Evolutionary conservation across 768 basidiomycete species (phyloP), one percentile per base, ranked within the genome.

Genomic region (Hericium coralloides): DNA sequence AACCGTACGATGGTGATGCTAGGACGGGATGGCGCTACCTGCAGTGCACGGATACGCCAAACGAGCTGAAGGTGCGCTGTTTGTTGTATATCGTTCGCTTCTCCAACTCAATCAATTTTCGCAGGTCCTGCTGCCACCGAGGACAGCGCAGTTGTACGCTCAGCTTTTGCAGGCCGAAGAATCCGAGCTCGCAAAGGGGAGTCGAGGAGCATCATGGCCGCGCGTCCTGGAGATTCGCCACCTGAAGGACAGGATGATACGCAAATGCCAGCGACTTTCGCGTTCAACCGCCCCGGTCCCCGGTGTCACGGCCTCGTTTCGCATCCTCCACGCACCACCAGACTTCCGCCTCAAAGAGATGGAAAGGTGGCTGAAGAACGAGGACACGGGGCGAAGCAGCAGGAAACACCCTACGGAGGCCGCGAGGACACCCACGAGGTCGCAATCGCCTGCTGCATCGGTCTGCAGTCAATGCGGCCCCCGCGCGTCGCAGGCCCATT

Each of bases 181-280:
- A 5, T 70, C 72, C 25, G 87, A 89, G 64, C 77, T 89, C 20
- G 73, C 74, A 43, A 84, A 80, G 68, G 79, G 80, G 57, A 31
- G 31, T 2, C 72, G 72, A 3, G 65, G 71, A 37, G 74, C 83
- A 20, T 79, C 80, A 57, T 88, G 84, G 85, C 79, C 85, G 50
- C 80, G 82, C 60, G 78, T 89, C 64, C 73, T 86, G 59, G 79
- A 87, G 66, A 85, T 89, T 50, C 85, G 87, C 14, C 87, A 82
- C 60, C 74, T 89, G 64, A 89, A 89, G 72, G 87, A 89, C 67
- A 79, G 87, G 58, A 87, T 89, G 86, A 82, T 88, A 60, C 83
- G 86, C 68, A 89, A 89, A 65, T 88, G 85, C 66, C 81, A 82
- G 61, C 80, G 83, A 55, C 71, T 88, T 47, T 78, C 80, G 48